Evolutionary conservation across 768 basidiomycete genomes (phyloP), one percentile per base, ranked within the genome.

Genomic region (Trametes maxima): DNA sequence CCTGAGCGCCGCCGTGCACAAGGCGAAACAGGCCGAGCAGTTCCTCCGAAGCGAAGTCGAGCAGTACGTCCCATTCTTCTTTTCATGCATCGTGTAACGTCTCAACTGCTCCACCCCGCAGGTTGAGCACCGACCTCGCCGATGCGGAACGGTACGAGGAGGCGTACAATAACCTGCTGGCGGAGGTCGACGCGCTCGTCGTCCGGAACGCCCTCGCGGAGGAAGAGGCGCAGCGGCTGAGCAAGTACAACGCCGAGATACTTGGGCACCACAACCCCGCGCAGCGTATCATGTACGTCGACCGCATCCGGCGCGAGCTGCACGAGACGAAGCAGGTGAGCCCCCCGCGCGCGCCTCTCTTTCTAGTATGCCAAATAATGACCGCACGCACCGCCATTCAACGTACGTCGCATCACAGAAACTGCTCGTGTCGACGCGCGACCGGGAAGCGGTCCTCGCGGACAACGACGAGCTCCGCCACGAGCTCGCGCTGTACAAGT

Each of bases 261-360:
- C 76, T 94, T 17, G 85, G 92, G 0, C 94, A 95, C 70, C 80
- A 82, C 36, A 95, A 95, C 69, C 90, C 91, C 10, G 85, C 86
- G 1, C 94, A 96, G 73, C 84, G 86, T 60, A 94, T 97, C 67
- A 79, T 86, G 72, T 95, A 96, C 66, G 86, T 97, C 16, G 95
- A 95, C 60, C 81, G 86, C 55, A 85, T 97, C 54, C 81, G 94
- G 37, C 77, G 82, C 57, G 94, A 96, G 70, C 76, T 95, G 50
- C 85, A 91, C 2, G 87, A 92, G 57, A 80, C 83, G 5, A 94
- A 93, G 73, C 89, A 92, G 74, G 94, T 92, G 62, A 60, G 87
- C 48, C 28, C 28, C 28, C 28, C 28, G 3, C 28, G 28, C 36
- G 39, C 24, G 5, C 43, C 21, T 48, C 10, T 21, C n/a, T 10